phyloP scores from a whole-genome alignment of 306 rosid species.

The Styphnolobium japonicum region DNA sequence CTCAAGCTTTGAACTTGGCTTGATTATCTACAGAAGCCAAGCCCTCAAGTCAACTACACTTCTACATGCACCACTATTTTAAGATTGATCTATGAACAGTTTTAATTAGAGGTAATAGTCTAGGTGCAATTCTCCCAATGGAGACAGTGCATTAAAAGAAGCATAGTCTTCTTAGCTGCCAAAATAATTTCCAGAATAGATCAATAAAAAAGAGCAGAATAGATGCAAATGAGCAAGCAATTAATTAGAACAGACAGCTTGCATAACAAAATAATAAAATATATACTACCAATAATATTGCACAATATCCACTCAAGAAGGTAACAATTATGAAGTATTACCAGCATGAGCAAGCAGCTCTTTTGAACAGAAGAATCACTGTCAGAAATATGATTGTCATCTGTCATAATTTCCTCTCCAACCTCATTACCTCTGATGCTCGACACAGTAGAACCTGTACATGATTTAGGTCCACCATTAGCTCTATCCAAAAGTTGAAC shows the following conservation, averaged over 20 bases:
- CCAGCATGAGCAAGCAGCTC: conserved; percentile 77
- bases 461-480: conserved; percentile 35
- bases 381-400: conserved; percentile 32
- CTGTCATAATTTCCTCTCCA: conserved; percentile 39
- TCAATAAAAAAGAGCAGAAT: neutral
- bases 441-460: conserved; percentile 33
- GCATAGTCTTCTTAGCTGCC: neutral
- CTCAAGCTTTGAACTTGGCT: neutral
- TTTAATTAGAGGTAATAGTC: neutral
- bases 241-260: neutral
- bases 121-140: neutral
- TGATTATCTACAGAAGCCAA: neutral
- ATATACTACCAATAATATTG: neutral
- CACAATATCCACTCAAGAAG: neutral
- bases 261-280: conserved; percentile 9
- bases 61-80: neutral
- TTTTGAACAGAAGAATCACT: conserved; percentile 34
- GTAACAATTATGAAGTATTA: conserved; percentile 37
- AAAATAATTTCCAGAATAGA: conserved; percentile 4
- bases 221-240: neutral
- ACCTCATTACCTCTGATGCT: conserved; percentile 29
- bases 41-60: neutral
- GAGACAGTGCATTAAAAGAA: neutral
- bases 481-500: conserved; percentile 32
- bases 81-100: neutral